Base-by-base conservation (phyloP, 495 filamentous ascomycete species). In the Paragyromitra xinjiangensis region DNA sequence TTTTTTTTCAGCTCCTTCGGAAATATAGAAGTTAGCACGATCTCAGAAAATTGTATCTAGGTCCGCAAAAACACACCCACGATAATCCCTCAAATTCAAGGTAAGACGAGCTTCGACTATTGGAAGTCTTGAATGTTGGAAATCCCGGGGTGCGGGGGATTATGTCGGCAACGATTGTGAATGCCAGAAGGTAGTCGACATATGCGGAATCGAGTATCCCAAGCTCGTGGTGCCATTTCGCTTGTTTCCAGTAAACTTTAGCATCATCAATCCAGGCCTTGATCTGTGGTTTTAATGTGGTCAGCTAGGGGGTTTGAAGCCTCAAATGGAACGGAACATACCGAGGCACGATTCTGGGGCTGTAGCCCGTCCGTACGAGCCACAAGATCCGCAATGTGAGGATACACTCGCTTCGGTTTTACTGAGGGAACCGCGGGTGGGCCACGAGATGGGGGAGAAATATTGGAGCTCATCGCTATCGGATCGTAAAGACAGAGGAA, bases 101-200 rank as follows among this genome's bases (percentile, higher is more conserved):
- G 62, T 71, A 66, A 19, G 78, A 58, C 29, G 12, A 29, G 12
- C 58, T 84, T 53, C 74, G 74, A 42, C 59, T 83, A 22, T 86
- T 82, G 59, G 86, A 85, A 9, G 79, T 73, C 53, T 85, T 83
- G 22, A 91, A 80, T 14, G 84, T 83, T 14, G 85, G 87, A 79
- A 88, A 93, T 42, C 93, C 91, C 63, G 88, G 89, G 75, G 94
- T 90, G 44, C 85, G 85, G 8, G 93, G 94, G 44, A 97, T 90
- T 44, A 91, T 85, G 50, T 94, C 88, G 26, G 92, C 86, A 44
- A 91, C 86, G 71, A 98, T 90, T 59, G 92, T 90, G 56, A 87
- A 92, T 29, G 94, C 91, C 51, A 90, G 88, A 64, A 98, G 87
- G 83, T 92, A 98, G 59, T 97, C 92, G 34, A 90, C 85, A 77